A percentile compares a stretch with the other conserved stretches of the same genome.
Conservation (phyloP, 2,329 filamentous ascomycete species). For the Chaetomiaceae sp. region DNA sequence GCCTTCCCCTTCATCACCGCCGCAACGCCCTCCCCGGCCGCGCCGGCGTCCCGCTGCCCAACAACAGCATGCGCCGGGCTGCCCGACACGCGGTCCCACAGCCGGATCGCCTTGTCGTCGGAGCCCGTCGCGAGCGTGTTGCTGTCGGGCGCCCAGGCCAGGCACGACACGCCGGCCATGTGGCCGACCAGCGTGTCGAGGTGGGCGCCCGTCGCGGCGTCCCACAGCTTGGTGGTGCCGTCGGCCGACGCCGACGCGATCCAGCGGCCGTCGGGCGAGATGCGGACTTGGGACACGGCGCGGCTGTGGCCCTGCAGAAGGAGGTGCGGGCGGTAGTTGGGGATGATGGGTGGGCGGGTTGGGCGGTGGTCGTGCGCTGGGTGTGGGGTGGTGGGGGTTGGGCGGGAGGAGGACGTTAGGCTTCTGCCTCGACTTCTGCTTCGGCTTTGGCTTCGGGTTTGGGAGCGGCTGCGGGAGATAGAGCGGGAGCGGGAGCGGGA, state of each 20-base stretch:
- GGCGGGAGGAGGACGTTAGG: conserved; percentile 7
- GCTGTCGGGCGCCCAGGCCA: conserved; percentile 92
- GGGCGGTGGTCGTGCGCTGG: conserved; percentile 27
- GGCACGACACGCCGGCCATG: conserved; percentile 82
- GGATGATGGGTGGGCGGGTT: conserved; percentile 45
- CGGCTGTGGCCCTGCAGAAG: conserved; percentile 71
- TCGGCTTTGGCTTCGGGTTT: background rate
- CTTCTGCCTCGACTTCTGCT: background rate
- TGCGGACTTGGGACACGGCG: conserved; percentile 76
- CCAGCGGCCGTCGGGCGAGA: conserved; percentile 84
- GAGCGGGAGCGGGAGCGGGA: conserved; percentile 28
- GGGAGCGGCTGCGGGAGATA: conserved; percentile 25
- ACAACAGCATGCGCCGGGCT: conserved; percentile 31
- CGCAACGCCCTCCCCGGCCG: background rate
- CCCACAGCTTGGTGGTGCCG: conserved; percentile 87
- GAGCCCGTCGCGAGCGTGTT: conserved; percentile 82
- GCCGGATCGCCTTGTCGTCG: conserved; percentile 90
- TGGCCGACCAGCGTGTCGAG: conserved; percentile 90
- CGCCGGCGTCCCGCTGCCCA: conserved; percentile 10
- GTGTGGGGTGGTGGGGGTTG: conserved; percentile 20
- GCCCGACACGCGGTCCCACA: conserved; percentile 74
- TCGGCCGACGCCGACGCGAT: conserved; percentile 89
- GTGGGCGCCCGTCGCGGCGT: conserved; percentile 67
- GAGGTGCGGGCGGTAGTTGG: conserved; percentile 65
- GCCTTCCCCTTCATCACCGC: no score